These are phyloP conservation scores for Hymenoscyphus linearis DNA, from an alignment of 2,329 filamentous ascomycete species.

Conservation along the genomic window DNA sequence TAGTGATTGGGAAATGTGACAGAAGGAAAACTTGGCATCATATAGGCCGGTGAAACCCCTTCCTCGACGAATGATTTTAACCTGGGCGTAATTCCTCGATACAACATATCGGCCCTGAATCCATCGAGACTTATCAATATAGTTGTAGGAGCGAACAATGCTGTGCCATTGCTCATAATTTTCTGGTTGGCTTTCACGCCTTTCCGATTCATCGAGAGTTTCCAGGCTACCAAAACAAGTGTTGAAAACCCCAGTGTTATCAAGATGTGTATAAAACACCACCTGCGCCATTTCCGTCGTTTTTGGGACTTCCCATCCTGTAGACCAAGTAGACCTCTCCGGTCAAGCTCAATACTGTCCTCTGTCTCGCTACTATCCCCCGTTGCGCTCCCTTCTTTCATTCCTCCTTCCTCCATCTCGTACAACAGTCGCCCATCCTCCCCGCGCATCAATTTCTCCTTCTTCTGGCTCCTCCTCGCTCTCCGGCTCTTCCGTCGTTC, in stretches of 20 bases:
- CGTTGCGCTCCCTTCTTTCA: conserved; percentile 60
- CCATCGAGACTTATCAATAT: conserved; percentile 92
- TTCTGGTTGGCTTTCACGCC: conserved; percentile 30
- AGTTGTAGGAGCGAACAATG: conserved; percentile 84
- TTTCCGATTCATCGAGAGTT: conserved; percentile 46
- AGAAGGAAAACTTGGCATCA: conserved; percentile 90
- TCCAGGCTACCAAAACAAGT: conserved; percentile 53
- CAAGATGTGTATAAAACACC: conserved; percentile 47
- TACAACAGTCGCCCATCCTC: conserved; percentile 78
- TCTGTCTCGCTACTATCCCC: conserved; percentile 58
- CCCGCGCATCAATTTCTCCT: conserved; percentile 47
- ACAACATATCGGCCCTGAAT: conserved; percentile 87
- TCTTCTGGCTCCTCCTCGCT: conserved; percentile 43
- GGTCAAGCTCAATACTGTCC: conserved; percentile 53
- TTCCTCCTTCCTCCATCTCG: conserved; percentile 79
- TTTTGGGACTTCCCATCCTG: conserved; percentile 44
- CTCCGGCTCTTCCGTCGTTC: conserved; percentile 46
- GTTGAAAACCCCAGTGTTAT: conserved; percentile 51
- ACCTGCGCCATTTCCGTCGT: conserved; percentile 48
- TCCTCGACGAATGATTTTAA: conserved; percentile 70
- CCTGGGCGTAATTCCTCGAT: conserved; percentile 75
- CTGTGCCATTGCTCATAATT: conserved; percentile 72
- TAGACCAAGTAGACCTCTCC: conserved; percentile 43
- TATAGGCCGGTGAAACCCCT: conserved; percentile 85
- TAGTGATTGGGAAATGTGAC: conserved; percentile 98